Evolutionary conservation across 495 filamentous ascomycete species (phyloP).

Genomic region (Neurospora terricola): DNA sequence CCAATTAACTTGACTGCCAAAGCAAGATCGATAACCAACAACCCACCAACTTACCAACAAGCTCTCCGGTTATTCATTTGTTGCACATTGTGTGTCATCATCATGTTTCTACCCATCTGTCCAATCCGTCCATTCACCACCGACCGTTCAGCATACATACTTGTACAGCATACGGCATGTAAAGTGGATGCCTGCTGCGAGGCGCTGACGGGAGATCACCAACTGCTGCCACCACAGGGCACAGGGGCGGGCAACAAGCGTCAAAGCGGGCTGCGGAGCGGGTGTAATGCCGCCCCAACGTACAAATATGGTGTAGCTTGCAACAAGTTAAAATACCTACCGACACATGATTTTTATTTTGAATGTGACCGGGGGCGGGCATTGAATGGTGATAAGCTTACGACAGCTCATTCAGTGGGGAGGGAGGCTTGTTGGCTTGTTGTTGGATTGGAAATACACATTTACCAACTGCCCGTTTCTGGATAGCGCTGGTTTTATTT

Average conservation of each 20-base stretch:
- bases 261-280: neutral
- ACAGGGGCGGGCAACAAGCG: neutral
- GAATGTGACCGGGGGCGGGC: neutral
- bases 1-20: neutral
- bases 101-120: neutral
- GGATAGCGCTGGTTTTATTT: neutral
- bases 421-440: neutral
- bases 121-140: neutral
- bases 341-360: neutral
- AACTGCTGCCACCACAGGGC: neutral
- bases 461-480: neutral
- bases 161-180: neutral
- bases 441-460: neutral
- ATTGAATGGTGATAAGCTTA: conserved; percentile 8
- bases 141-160: neutral
- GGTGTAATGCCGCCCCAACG: neutral
- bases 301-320: neutral
- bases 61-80: neutral
- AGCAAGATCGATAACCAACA: neutral
- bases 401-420: neutral
- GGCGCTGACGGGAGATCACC: neutral
- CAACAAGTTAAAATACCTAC: neutral
- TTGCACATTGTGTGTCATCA: neutral
- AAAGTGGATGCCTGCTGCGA: neutral
- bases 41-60: neutral